Percentiles rank a stretch among this genome's conserved stretches.
Conservation (phyloP, 192 early-diverging fungal species). For the Coemansia interrupta region DNA sequence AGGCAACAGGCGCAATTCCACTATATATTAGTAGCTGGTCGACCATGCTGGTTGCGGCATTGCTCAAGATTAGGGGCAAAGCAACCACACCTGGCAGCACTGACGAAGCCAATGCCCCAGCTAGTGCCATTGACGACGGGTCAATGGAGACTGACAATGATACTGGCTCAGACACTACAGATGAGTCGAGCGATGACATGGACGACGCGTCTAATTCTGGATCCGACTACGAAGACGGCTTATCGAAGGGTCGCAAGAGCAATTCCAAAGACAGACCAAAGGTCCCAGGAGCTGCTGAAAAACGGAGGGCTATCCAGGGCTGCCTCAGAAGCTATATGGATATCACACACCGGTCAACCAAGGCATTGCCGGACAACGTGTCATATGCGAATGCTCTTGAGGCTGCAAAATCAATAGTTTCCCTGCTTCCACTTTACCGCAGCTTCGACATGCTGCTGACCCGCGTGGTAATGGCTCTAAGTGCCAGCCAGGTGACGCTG, state of each 20-base stretch:
- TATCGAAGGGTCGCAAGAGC: neutral
- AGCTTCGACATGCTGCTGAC: slow-evolving; percentile 69
- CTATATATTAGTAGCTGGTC: slow-evolving; percentile 43
- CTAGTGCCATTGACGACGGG: neutral
- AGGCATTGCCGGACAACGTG: slow-evolving; percentile 16
- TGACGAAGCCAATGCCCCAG: neutral
- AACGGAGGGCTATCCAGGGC: slow-evolving; percentile 30
- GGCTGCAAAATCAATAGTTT: slow-evolving; percentile 47
- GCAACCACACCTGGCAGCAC: neutral
- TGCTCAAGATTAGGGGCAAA: slow-evolving; percentile 21
- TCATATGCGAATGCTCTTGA: slow-evolving; percentile 24
- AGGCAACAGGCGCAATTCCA: slow-evolving; percentile 33
- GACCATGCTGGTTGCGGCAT: slow-evolving; percentile 25
- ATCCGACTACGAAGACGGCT: neutral
- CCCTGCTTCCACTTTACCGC: slow-evolving; percentile 59
- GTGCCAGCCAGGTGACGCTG: slow-evolving; percentile 63
- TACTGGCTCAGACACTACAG: neutral
- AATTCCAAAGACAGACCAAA: neutral
- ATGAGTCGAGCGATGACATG: neutral
- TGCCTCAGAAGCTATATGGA: slow-evolving; percentile 38
- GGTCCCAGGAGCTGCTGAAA: neutral
- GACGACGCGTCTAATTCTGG: neutral
- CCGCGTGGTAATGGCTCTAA: slow-evolving; percentile 62
- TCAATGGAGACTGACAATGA: neutral
- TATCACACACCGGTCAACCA: slow-evolving; percentile 41